Base-by-base conservation (phyloP, 1,284 basidiomycete species). In the Marasmius fiardii region DNA sequence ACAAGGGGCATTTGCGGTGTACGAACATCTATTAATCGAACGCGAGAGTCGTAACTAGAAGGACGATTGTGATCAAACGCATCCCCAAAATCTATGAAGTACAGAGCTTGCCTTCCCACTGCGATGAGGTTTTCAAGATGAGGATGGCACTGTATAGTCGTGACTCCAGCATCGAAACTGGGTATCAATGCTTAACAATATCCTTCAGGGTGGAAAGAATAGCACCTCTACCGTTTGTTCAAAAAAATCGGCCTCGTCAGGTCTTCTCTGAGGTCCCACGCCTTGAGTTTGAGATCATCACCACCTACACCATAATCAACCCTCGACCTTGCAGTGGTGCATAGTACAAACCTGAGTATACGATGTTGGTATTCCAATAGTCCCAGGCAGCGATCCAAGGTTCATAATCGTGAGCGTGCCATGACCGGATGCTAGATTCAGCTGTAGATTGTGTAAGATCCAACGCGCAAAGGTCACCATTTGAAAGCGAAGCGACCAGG, bases 361-460 rank as follows among this genome's bases (percentile, higher is more conserved):
- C 77, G 14, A 89, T 70, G 61, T 85, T 83, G 0, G 77, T 72
- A 58, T 92, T 73, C 88, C 91, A 95, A 62, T 90, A 88, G 66
- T 98, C 85, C 85, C 92, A 99, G 0, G 91, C 87, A 0, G 88
- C 85, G 48, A 94, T 87, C 97, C 97, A 99, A 0, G 96, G 91
- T 68, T 99, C 97, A 65, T 86, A 88, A 58, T 95, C 93, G 67
- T 99, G 97, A 4, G 93, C 96, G 55, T 82, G 74, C 95, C 96
- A 99, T 1, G 74, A 76, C 16, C 79, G 68, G 1, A 71, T 70
- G 1, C 87, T 67, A n/a, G 14, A 41, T 0, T 66, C 53, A 12
- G 90, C 69, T 3, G 70, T 71, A 8, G 74, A 71, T 3, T 76
- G 69, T 21, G 72, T 69, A 1, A 80, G 76, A 33, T 67, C 72